These are phyloP conservation scores for Eudorina sp. DNA, from an alignment of 139 green algal genomes.

Conservation along the genomic window DNA sequence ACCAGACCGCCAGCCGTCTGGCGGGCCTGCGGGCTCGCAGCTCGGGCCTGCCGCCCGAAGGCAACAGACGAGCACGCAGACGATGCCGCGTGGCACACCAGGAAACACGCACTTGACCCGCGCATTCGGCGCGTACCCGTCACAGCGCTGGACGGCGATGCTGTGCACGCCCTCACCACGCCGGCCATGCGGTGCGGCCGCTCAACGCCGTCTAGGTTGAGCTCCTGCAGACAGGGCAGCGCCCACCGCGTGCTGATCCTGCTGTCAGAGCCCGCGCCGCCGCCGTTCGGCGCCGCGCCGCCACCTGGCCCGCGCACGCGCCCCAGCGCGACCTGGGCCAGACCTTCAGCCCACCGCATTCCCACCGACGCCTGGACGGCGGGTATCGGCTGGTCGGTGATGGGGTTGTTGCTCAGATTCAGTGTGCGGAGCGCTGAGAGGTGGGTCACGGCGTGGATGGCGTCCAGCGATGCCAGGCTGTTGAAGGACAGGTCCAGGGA, in stretches of 20 bases:
- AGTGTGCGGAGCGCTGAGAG: not conserved
- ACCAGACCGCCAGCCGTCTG: no score
- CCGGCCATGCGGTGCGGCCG: not conserved
- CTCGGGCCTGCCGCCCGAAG: not conserved
- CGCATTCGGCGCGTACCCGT: not conserved
- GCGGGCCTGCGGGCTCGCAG: no score
- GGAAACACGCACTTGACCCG: not conserved
- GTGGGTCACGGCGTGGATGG: not conserved
- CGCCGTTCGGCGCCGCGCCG: not conserved
- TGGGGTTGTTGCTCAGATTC: constrained; percentile 4
- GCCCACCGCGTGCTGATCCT: not conserved
- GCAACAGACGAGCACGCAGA: not conserved
- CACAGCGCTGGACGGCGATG: not conserved
- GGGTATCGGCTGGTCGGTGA: not conserved
- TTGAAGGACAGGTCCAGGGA: constrained; percentile 42
- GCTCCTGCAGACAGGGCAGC: constrained; percentile 25
- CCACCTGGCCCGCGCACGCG: no score
- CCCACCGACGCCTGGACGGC: not conserved
- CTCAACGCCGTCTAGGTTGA: not conserved
- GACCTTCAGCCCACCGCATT: not conserved
- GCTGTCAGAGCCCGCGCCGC: no score
- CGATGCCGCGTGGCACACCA: no score
- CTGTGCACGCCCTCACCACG: not conserved
- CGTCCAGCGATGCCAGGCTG: not conserved
- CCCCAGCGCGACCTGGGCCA: no score